phyloP scores from a whole-genome alignment of 2,329 filamentous ascomycete genomes.

The Alternaria brassicae region DNA sequence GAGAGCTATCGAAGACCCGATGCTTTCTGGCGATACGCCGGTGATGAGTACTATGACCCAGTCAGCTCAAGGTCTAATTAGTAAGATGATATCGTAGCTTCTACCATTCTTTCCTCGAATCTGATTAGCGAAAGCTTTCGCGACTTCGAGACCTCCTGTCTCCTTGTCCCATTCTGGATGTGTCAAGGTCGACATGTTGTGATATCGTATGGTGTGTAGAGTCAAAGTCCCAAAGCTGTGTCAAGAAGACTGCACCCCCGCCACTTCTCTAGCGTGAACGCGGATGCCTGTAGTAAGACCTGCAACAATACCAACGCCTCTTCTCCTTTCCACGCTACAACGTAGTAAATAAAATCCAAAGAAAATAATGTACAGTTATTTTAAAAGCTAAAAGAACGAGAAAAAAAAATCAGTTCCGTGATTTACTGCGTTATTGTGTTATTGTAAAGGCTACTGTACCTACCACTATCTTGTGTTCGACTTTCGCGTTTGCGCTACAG shows the following conservation, averaged over 20 bases:
- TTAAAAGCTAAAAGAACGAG: too few species aligned
- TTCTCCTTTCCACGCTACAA: too few species aligned
- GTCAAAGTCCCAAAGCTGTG: neutral
- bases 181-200: conserved; percentile 29
- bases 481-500: too few species aligned
- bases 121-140: conserved; percentile 36
- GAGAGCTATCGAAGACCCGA: conserved; percentile 40
- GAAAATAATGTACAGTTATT: too few species aligned
- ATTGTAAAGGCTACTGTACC: too few species aligned
- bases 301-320: too few species aligned
- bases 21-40: conserved; percentile 40
- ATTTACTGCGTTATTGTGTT: too few species aligned
- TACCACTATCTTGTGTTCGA: too few species aligned
- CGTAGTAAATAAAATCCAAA: too few species aligned
- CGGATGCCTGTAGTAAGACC: too few species aligned
- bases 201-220: neutral
- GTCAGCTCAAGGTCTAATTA: neutral
- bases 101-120: conserved; percentile 40
- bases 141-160: conserved; percentile 43
- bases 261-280: too few species aligned
- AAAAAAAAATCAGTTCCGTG: too few species aligned
- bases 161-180: conserved; percentile 46
- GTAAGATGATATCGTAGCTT: neutral
- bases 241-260: neutral
- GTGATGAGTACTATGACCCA: conserved; percentile 48